A percentile compares a stretch with the other conserved stretches of the same genome.
Evolutionary conservation across 176 grass and related monocot genomes (phyloP).

Genomic region (Otatea glauca): DNA sequence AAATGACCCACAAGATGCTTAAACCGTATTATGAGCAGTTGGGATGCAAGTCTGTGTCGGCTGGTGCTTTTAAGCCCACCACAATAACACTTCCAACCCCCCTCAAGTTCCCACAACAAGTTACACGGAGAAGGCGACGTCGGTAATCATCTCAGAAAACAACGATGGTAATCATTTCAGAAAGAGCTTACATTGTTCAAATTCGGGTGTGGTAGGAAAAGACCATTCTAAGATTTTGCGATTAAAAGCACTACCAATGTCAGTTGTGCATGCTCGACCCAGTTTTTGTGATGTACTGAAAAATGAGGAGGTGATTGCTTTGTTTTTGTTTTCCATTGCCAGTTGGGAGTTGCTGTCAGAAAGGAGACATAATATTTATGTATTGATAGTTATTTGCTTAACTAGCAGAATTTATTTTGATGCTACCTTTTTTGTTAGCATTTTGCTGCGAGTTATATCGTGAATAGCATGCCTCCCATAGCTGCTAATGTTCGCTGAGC

Average conservation of each 20-base stretch:
- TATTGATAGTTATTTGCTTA: constrained; percentile 9
- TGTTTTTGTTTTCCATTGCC: background rate
- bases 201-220: background rate
- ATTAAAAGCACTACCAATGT: background rate
- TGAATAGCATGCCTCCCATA: background rate
- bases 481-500: background rate
- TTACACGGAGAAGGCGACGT: constrained; percentile 34
- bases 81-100: constrained; percentile 66
- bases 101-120: constrained; percentile 58
- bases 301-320: constrained; percentile 6
- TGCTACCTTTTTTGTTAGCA: background rate
- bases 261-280: background rate
- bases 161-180: background rate
- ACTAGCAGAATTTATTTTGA: background rate
- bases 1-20: constrained; percentile 62
- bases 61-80: constrained; percentile 13
- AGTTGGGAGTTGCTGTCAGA: constrained; percentile 3
- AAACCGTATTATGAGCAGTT: constrained; percentile 82
- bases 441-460: background rate
- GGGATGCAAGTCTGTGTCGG: constrained; percentile 57
- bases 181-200: background rate
- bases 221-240: background rate
- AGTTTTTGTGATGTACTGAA: constrained; percentile 16
- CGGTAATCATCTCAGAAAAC: background rate
- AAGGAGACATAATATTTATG: constrained; percentile 12